These are phyloP conservation scores for Alternaria burnsii DNA, from an alignment of 2,329 filamentous ascomycete genomes.

Conservation along the genomic window DNA sequence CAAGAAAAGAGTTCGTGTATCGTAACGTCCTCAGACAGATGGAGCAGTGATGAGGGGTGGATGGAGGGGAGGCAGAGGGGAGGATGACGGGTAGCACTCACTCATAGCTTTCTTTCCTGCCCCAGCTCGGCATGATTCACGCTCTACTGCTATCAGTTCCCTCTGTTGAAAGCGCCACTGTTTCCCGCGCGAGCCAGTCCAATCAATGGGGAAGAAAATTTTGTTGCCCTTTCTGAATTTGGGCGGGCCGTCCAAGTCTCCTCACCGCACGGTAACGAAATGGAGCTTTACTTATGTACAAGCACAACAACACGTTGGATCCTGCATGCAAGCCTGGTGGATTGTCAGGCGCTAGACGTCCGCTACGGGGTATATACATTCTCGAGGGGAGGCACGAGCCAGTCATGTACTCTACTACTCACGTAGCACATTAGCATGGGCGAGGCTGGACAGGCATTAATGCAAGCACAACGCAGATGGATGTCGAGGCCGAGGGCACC, in stretches of 20 bases:
- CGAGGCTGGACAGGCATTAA: constrained; percentile 12
- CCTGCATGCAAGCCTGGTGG: constrained; percentile 20
- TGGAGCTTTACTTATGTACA: constrained; percentile 25
- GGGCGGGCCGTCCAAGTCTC: constrained; percentile 20
- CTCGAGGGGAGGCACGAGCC: constrained; percentile 12
- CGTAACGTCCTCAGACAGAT: constrained; percentile 1
- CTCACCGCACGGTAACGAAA: constrained; percentile 21
- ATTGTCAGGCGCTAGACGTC: constrained; percentile 17
- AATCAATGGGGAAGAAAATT: constrained; percentile 18
- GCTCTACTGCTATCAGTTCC: constrained; percentile 29
- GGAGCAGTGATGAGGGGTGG: constrained; percentile 15
- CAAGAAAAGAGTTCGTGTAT: constrained; percentile 1
- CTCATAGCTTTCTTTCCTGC: constrained; percentile 52
- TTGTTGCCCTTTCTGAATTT: constrained; percentile 23
- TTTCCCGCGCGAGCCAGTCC: constrained; percentile 13
- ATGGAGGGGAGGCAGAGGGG: constrained; percentile 12
- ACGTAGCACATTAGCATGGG: constrained; percentile 13
- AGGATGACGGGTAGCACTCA: constrained; percentile 37
- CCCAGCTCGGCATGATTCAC: constrained; percentile 51
- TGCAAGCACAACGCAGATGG: constrained; percentile 18
- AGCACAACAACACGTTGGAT: constrained; percentile 18
- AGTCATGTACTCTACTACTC: constrained; percentile 17
- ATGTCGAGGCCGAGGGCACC: constrained; percentile 8
- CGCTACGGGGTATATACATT: constrained; percentile 15
- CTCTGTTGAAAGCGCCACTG: constrained; percentile 17